Base-by-base conservation (phyloP, 108 stramenopile species). In the Discostella pseudostelligera region DNA sequence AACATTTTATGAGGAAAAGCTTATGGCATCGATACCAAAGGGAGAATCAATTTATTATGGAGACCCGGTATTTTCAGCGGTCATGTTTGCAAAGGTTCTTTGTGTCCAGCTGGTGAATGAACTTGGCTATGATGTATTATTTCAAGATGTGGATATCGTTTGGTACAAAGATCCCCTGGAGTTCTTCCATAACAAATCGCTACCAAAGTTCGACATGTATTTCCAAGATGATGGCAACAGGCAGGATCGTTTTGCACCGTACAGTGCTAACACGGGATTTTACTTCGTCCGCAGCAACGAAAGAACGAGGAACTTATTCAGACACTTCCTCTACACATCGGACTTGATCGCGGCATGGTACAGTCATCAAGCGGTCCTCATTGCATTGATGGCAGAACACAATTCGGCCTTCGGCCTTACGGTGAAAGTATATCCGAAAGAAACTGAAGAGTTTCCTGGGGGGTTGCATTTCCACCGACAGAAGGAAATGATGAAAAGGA, bases 51-150 rank as follows among this genome's bases (percentile, higher is more conserved):
- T 64, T 5, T n/a, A 19, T 7, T 96, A 94, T 58, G 88, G 80
- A 5, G 93, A 94, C 79, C 35, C 19, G 0, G 83, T 58, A 0
- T 97, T 93, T 51, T 64, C 68, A 19, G 43, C 47, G 14, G 86
- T 97, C 74, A 95, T 97, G 96, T 80, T 92, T 84, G 81, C 88
- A 47, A 97, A 97, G 74, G 47, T 74, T 0, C 26, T 89, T 22
- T 74, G 68, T 46, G 78, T 92, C 8, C 92, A 90, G 37, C 54
- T 96, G 29, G 67, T 87, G 9, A 76, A 82, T 59, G 47, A 66
- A 24, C 67, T 92, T 32, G 87, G 87, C 5, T 87, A 90, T 51
- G 84, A 95, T 65, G 39, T 95, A 12, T 65, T 95, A 20, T 95
- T 90, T 61, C 87, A 89, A 68, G 94, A 95, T 65, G 89, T 89